Percentiles rank a stretch among this genome's conserved stretches.
These are phyloP conservation scores for Aspergillus sergii DNA, from an alignment of 2,329 filamentous ascomycete genomes.

Conservation along the genomic window DNA sequence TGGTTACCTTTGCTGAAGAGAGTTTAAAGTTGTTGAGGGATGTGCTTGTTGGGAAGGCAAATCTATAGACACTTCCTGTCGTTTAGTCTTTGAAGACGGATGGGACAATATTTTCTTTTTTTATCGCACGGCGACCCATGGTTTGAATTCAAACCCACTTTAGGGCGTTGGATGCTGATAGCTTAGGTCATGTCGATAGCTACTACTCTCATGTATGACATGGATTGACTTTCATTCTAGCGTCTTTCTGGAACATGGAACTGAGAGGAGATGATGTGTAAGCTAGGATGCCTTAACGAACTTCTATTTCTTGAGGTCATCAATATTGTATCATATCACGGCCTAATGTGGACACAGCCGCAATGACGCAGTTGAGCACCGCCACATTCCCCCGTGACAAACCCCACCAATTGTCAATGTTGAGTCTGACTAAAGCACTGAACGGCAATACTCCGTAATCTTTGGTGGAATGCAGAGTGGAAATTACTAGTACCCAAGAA, in stretches of 20 bases:
- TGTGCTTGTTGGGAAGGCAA: constrained; percentile 48
- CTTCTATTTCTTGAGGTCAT: neutral
- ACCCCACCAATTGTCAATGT: neutral
- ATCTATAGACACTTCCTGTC: neutral
- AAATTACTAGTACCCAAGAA: neutral
- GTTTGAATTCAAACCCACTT: neutral
- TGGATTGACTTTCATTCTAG: neutral
- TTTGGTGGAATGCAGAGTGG: neutral
- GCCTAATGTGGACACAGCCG: neutral
- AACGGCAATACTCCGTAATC: neutral
- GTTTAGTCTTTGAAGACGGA: neutral
- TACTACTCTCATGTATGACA: neutral
- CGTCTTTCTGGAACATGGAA: constrained; percentile 2
- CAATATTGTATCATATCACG: neutral
- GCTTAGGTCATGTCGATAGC: neutral
- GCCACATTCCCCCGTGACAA: constrained; percentile 2
- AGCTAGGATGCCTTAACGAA: neutral
- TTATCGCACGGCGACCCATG: neutral
- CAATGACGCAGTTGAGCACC: constrained; percentile 3
- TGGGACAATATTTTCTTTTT: neutral
- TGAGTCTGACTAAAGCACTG: neutral
- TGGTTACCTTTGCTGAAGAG: constrained; percentile 64
- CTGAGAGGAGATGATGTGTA: neutral
- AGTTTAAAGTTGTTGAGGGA: constrained; percentile 59
- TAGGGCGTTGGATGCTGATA: neutral